Evolutionary conservation across 2,329 filamentous ascomycete genomes (phyloP).

Genomic region (Aureobasidium mangrovei): DNA sequence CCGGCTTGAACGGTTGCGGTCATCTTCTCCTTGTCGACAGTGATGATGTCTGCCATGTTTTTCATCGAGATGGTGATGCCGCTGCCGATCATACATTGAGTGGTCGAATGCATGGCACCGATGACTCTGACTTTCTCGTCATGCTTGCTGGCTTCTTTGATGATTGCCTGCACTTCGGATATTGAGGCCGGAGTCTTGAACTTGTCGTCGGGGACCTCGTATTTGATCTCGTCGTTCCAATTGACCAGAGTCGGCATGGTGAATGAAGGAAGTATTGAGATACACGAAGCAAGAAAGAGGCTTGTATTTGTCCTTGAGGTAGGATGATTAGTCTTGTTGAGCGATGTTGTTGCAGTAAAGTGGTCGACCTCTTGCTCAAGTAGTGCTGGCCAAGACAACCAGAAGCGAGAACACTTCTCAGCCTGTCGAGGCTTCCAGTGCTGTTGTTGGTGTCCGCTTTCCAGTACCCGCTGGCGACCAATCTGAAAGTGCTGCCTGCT

Average conservation of each 20-base stretch:
- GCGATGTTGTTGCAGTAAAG: too few species aligned
- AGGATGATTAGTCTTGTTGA: background rate
- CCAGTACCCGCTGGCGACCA: too few species aligned
- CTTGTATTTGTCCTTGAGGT: background rate
- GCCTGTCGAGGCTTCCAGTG: too few species aligned
- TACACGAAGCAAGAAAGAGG: background rate
- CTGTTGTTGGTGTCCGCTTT: too few species aligned
- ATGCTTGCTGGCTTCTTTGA: constrained; percentile 11
- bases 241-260: constrained; percentile 9
- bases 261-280: background rate
- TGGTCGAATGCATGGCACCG: constrained; percentile 15
- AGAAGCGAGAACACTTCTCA: too few species aligned
- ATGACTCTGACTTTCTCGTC: constrained; percentile 14
- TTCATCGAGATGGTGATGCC: constrained; percentile 10
- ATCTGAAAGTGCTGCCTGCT: too few species aligned
- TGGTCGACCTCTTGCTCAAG: too few species aligned
- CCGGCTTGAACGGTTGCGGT: constrained; percentile 14
- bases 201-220: constrained; percentile 11
- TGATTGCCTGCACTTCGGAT: constrained; percentile 9
- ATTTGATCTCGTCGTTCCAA: constrained; percentile 15
- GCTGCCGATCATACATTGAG: constrained; percentile 11
- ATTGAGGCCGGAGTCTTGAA: constrained; percentile 12
- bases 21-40: constrained; percentile 9
- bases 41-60: constrained; percentile 9
- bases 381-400: too few species aligned